Evolutionary conservation across 2,329 filamentous ascomycete species (phyloP), one percentile per base, ranked within the genome.

Genomic region (Penicillium sp.): DNA sequence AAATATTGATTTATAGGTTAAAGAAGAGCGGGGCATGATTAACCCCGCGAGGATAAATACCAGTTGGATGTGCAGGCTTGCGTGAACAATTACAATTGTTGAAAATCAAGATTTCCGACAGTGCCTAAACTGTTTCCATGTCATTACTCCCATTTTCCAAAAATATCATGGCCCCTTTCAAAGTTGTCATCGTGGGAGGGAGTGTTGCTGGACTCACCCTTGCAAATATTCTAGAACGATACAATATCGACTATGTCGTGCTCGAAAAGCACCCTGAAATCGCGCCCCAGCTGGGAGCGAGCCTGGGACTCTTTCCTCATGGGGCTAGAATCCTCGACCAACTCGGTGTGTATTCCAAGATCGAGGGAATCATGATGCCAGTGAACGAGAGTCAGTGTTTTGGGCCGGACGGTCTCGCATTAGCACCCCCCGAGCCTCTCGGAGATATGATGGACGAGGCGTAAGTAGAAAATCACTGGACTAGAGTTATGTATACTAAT

Each of bases 261-360:
- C 69, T 84, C 0, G 80, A 84, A 54, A 64, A 67, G 0, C 65
- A 76, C 39, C 21, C 52, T 0, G 61, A 71, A 0, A 52, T 62
- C 30, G 53, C 49, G 0, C 78, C 80, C 0, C 66, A 74, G 17
- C 65, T 76, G 0, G 81, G 81, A 0, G 79, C 79, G 0, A 75
- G 71, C 3, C 78, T 84, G 23, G 77, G 70, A 1, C 56, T 83
- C 0, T 53, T 72, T 0, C 68, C 80, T 0, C 69, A 77, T 15
- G 76, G 76, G 0, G 50, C 65, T 3, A 68, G 75, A 0, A 75
- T 83, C 6, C 60, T 82, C 0, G 80, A 82, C 44, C 81, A 84
- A 60, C 60, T 84, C 0, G 80, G 78, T 1, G 54, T 70, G 29
- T 74, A 58, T 21, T 65, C 27, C 4, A n/a, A 36, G 10, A n/a